phyloP scores from a whole-genome alignment of 2,329 filamentous ascomycete species.

The Pseudogymnoascus sp. region DNA sequence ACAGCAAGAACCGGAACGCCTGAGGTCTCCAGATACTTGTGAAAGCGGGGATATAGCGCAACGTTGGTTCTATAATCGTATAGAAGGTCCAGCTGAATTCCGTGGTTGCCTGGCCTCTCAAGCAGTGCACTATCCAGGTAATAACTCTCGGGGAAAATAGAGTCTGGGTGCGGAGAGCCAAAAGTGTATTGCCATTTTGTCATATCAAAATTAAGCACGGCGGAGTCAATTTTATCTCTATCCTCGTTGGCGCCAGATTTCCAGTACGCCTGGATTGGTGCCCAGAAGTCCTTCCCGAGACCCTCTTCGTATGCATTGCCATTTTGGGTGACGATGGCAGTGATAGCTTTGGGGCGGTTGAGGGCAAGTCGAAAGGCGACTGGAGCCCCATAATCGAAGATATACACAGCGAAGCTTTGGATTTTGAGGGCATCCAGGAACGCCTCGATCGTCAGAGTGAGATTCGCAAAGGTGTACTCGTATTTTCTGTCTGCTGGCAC shows the following conservation, averaged over 20 bases:
- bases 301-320: conserved; percentile 55
- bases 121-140: conserved; percentile 46
- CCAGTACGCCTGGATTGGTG: conserved; percentile 19
- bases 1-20: conserved; percentile 48
- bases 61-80: conserved; percentile 51
- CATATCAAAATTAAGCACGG: conserved; percentile 19
- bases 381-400: conserved; percentile 58
- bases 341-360: conserved; percentile 38
- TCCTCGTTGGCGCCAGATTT: conserved; percentile 10
- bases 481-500: conserved; percentile 35
- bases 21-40: conserved; percentile 45
- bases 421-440: conserved; percentile 44
- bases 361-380: conserved; percentile 47
- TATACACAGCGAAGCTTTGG: conserved; percentile 45
- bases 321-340: conserved; percentile 51
- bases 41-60: conserved; percentile 45
- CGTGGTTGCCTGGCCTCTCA: conserved; percentile 41
- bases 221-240: conserved; percentile 13
- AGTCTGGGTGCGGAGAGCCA: background rate
- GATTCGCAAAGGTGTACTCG: conserved; percentile 46
- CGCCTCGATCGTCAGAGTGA: conserved; percentile 40
- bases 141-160: conserved; percentile 13
- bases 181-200: conserved; percentile 19
- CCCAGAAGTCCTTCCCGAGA: conserved; percentile 31
- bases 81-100: conserved; percentile 50